Base-by-base conservation (phyloP, 2,329 filamentous ascomycete genomes). In the Gaeumannomyces tritici region DNA sequence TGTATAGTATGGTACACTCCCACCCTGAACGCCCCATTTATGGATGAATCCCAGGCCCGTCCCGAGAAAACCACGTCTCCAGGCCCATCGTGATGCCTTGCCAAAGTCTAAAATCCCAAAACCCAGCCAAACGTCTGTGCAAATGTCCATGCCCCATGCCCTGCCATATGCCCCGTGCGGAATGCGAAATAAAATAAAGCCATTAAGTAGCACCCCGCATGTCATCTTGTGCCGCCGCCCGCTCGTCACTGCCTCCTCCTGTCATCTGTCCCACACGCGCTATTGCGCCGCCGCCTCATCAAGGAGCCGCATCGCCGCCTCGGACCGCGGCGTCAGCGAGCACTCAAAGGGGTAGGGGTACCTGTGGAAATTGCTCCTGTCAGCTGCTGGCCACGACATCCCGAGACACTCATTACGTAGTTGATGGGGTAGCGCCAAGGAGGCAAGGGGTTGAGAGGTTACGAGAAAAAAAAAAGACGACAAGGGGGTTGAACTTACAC, bases 401-500 rank as follows among this genome's bases (percentile, higher is more conserved):
- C 31, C 12, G 12, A 11, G 31, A 11, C 31, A 31, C 31, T 11
- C 31, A 7, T 11, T 31, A 31, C 31, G 8, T 9, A 11, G 31
- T 11, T 31, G 31, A 31, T 9, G 12, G 31, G 8, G 31, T 31
- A 11, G 31, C 31, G 31, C 31, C 31, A 31, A 31, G 31, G 31
- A 11, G n/a, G n/a, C n/a, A n/a, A n/a, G n/a, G n/a, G n/a, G n/a
- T n/a, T n/a, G n/a, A n/a, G n/a, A n/a, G n/a, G n/a, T n/a, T 15
- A 15, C 9, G 33, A 12, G 33, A 5, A 35, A 8, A 7, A 55
- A n/a, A 55, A 55, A 15, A 11, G 31, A 33, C 8, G 26, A 55
- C 51, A 55, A 35, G 11, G 6, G 6, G 33, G 18, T 8, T 6
- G 28, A n/a, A 66, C 69, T 61, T 58, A 70, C 68, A 68, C 68